Conservation (phyloP, 768 basidiomycete genomes). For the Amanita thiersii region DNA sequence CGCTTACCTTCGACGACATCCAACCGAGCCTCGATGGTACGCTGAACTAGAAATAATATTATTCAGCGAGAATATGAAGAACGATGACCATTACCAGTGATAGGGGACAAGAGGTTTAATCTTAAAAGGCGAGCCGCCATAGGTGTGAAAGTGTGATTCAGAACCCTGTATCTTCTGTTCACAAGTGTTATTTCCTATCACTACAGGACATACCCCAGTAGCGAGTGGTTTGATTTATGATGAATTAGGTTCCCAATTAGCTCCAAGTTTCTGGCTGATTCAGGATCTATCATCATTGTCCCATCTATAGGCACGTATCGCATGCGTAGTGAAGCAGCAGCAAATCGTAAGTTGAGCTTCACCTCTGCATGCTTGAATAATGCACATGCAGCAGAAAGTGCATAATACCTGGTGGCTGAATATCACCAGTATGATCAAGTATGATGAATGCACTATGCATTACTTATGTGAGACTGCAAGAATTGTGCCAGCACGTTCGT, state of each 20-base stretch:
- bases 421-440: neutral
- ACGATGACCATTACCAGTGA: constrained; percentile 68
- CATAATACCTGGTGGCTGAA: constrained; percentile 60
- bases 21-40: constrained; percentile 69
- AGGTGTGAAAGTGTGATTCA: constrained; percentile 82
- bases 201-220: constrained; percentile 59
- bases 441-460: too few species aligned
- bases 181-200: neutral
- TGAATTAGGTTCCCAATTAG: constrained; percentile 68
- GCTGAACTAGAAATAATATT: constrained; percentile 33
- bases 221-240: constrained; percentile 62
- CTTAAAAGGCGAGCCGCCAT: constrained; percentile 83
- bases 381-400: constrained; percentile 78
- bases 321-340: constrained; percentile 62
- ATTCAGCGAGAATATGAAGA: constrained; percentile 3
- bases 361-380: constrained; percentile 80
- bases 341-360: constrained; percentile 63
- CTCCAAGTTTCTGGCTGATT: constrained; percentile 84
- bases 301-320: constrained; percentile 77
- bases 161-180: constrained; percentile 30
- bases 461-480: constrained; percentile 75
- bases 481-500: constrained; percentile 73
- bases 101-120: constrained; percentile 74
- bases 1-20: constrained; percentile 75
- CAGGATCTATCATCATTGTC: constrained; percentile 91